phyloP scores from a whole-genome alignment of 1,284 basidiomycete genomes.

The Schizophyllum commune region DNA sequence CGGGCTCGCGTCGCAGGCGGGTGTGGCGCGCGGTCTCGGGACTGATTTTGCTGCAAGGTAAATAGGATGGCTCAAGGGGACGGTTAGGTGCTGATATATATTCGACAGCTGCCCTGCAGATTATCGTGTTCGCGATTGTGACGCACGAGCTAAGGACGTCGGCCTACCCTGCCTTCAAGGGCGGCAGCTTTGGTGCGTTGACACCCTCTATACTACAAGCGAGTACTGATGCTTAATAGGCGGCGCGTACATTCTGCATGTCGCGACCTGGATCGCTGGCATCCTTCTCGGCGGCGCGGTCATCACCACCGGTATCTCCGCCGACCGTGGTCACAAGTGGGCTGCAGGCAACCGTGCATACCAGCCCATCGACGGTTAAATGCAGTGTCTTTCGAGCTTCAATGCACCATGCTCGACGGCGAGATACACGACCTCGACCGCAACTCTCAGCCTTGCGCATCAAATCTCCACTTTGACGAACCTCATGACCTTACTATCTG shows the following conservation, averaged over 20 bases:
- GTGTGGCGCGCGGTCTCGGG: conserved; percentile 68
- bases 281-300: conserved; percentile 27
- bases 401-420: too few relatives aligned
- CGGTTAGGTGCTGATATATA: neutral
- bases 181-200: conserved; percentile 50
- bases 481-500: neutral
- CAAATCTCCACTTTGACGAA: neutral
- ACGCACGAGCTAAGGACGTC: conserved; percentile 48
- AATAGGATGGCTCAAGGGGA: conserved; percentile 10
- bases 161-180: conserved; percentile 42
- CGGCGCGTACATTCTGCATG: conserved; percentile 47
- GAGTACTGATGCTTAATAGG: conserved; percentile 29
- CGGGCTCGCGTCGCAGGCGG: conserved; percentile 60
- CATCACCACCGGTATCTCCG: conserved; percentile 56
- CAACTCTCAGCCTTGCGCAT: too few relatives aligned
- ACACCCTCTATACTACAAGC: neutral
- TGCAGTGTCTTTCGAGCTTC: neutral
- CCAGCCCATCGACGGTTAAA: conserved; percentile 35
- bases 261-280: conserved; percentile 42
- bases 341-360: conserved; percentile 71
- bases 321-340: conserved; percentile 62
- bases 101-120: conserved; percentile 45
- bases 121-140: conserved; percentile 57
- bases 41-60: conserved; percentile 54
- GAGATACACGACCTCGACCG: too few relatives aligned